Percentiles rank a stretch among this genome's conserved stretches.
Conservation (phyloP, 2,329 filamentous ascomycete genomes). For the Fusarium azukiicola region DNA sequence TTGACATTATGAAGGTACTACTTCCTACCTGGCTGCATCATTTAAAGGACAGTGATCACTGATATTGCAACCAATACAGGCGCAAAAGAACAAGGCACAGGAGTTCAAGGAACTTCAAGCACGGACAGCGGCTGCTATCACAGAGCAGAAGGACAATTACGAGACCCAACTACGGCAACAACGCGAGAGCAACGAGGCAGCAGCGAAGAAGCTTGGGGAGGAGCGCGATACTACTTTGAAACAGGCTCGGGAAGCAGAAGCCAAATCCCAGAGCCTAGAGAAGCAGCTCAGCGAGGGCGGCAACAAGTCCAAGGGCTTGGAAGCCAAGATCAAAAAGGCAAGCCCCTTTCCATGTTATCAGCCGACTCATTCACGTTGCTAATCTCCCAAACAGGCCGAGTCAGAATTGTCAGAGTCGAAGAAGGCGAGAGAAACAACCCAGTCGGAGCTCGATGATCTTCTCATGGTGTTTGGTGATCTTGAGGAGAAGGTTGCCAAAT, state of each 20-base stretch:
- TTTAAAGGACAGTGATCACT: background rate
- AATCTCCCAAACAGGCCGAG: conserved; percentile 55
- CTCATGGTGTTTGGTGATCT: conserved; percentile 90
- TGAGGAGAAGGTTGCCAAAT: conserved; percentile 87
- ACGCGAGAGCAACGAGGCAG: conserved; percentile 38
- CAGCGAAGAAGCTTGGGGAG: conserved; percentile 54
- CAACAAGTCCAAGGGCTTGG: conserved; percentile 45
- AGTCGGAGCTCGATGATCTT: conserved; percentile 89
- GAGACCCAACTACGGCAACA: conserved; percentile 30
- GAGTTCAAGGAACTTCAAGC: conserved; percentile 64
- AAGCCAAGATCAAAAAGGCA: conserved; percentile 54
- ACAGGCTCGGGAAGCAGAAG: conserved; percentile 54
- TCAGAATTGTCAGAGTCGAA: conserved; percentile 68
- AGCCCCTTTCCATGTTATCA: conserved; percentile 38
- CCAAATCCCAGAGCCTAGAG: conserved; percentile 52
- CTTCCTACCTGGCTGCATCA: conserved; percentile 16
- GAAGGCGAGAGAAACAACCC: conserved; percentile 80
- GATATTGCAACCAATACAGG: conserved; percentile 60
- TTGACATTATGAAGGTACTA: conserved; percentile 79
- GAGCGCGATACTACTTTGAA: conserved; percentile 45
- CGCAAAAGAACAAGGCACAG: conserved; percentile 78
- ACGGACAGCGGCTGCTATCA: conserved; percentile 43
- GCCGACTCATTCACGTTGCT: conserved; percentile 48
- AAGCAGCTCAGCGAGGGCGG: conserved; percentile 51
- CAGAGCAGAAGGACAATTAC: conserved; percentile 36